These are phyloP conservation scores for Globisporangium apiculatum DNA, from an alignment of 352 stramenopile species.

Conservation along the genomic window DNA sequence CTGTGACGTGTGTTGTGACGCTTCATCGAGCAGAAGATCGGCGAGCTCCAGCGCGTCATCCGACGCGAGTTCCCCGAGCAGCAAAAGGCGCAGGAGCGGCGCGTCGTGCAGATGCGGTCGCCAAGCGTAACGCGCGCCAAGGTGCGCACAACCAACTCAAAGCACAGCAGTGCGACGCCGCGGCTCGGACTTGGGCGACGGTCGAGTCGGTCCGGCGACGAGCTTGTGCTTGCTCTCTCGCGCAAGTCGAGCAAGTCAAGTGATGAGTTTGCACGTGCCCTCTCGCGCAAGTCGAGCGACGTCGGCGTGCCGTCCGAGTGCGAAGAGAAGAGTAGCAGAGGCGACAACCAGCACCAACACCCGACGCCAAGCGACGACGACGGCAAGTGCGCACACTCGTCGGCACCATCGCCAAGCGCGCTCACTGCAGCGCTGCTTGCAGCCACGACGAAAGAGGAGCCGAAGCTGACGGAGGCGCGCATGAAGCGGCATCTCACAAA, in stretches of 20 bases:
- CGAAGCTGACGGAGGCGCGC: slow-evolving; percentile 17
- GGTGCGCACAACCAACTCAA: slow-evolving; percentile 3
- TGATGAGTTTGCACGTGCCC: not conserved
- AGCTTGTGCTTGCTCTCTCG: slow-evolving; percentile 1
- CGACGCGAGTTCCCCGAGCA: slow-evolving; percentile 40
- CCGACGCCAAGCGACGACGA: slow-evolving; percentile 2
- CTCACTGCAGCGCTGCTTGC: not conserved
- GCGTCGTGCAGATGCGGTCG: slow-evolving; percentile 18
- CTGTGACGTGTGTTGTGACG: not conserved
- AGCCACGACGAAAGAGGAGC: slow-evolving; percentile 14
- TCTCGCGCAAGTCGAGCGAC: slow-evolving; percentile 1
- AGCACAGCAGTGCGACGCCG: slow-evolving; percentile 4
- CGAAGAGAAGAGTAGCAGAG: no score
- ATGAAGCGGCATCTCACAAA: slow-evolving; percentile 36
- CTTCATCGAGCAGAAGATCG: slow-evolving; percentile 40
- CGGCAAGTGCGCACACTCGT: slow-evolving; percentile 11
- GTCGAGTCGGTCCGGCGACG: slow-evolving; percentile 11
- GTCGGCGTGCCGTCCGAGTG: slow-evolving; percentile 1
- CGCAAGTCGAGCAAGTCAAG: slow-evolving; percentile 2
- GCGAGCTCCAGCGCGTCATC: slow-evolving; percentile 63
- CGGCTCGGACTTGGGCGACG: slow-evolving; percentile 5
- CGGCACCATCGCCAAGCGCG: slow-evolving; percentile 13
- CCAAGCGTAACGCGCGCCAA: slow-evolving; percentile 7
- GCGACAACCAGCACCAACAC: no score
- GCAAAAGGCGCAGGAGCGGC: slow-evolving; percentile 24